These are phyloP conservation scores for Senna tora DNA, from an alignment of 306 rosid genomes.

Conservation along the genomic window DNA sequence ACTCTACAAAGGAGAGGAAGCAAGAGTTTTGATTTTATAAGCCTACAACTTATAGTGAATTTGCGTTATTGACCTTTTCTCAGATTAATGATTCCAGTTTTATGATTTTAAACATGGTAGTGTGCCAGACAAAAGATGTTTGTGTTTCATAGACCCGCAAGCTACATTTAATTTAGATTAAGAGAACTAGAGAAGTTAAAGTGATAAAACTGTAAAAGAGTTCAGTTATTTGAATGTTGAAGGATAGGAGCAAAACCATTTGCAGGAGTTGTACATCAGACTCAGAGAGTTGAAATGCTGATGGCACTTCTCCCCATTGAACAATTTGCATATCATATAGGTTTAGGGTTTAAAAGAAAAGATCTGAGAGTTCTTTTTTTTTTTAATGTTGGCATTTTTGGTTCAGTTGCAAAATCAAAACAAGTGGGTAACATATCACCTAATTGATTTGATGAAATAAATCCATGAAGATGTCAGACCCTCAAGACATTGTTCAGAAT, in stretches of 20 bases:
- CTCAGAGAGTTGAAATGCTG: neutral
- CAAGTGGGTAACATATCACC: neutral
- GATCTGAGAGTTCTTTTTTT: neutral
- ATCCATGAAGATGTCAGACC: neutral
- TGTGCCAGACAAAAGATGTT: neutral
- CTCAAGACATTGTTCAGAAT: neutral
- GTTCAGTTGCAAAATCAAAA: neutral
- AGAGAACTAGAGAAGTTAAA: slow-evolving; percentile 7
- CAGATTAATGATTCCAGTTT: neutral
- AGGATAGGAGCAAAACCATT: neutral
- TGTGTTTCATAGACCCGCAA: neutral
- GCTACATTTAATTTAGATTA: neutral
- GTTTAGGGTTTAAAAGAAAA: neutral
- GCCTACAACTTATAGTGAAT: neutral
- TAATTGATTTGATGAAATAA: neutral
- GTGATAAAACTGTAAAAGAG: slow-evolving; percentile 23
- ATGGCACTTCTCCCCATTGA: neutral
- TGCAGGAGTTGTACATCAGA: neutral
- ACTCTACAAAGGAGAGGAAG: neutral
- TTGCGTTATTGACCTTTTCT: neutral
- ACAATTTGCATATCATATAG: neutral
- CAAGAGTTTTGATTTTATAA: neutral
- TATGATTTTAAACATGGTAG: neutral
- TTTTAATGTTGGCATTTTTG: slow-evolving; percentile 1
- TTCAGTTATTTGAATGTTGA: slow-evolving; percentile 1